Evolutionary conservation across 345 rosid species (phyloP), one percentile per base, ranked within the genome.

Genomic region (Populus pruinosa): DNA sequence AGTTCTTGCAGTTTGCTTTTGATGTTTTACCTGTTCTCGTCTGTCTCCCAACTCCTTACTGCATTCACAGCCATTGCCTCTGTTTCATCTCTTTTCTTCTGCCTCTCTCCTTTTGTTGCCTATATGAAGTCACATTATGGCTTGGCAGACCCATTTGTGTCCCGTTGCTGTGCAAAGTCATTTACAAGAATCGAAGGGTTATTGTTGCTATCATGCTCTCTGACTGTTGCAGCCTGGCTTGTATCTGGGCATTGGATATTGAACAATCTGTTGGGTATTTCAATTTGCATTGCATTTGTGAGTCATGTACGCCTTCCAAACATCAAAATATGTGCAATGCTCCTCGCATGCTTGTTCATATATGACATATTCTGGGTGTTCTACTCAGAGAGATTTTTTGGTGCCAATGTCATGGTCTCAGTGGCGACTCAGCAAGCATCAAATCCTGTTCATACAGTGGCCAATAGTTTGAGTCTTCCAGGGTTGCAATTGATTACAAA

Each of bases 351-450:
- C 77, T 85, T 96, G 83, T 96, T 96, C 69, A 91, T 93, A 25
- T 93, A 96, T 73, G 99, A 96, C 85, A 93, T 96, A 68, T 96
- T 96, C 84, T 96, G 99, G 99, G 99, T 96, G 76, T 96, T 96
- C 90, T 96, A 89, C 88, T 93, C 99, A 23, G 98, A 96, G 88
- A 93, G 94, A 80, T 89, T 92, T 85, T 96, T 96, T 83, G 99
- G 99, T 80, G 97, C 95, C 77, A 96, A 93, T 67, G 99, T 96
- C 76, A 96, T 96, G 99, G 98, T 96, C n/a, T 87, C 98, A 1
- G 99, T 96, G 67, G 99, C 98, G 70, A 96, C 97, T 29, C 96
- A 93, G 70, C 94, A 92, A 81, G 99, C 99, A 39, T 91, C 94
- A 35, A 96, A 93, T 84, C 99, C 99, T 3, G 94, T 93, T 79